Percentiles rank a stretch among this genome's conserved stretches.
Conservation (phyloP, 768 basidiomycete genomes). For the Lanmaoa pseudosensibilis region DNA sequence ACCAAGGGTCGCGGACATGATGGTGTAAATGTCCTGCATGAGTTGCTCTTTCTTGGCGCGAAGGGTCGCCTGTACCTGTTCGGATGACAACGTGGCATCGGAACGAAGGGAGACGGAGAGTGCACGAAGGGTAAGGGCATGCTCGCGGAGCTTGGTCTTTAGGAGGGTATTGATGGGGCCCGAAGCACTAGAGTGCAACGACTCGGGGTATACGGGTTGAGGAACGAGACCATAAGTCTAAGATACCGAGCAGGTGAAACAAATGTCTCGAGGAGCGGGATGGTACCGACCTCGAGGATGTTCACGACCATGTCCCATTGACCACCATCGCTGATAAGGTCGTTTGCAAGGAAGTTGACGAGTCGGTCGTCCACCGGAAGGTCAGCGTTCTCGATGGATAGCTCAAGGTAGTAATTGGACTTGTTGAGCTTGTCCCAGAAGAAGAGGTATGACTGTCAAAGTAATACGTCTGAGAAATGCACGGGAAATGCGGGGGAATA, state of each 20-base stretch:
- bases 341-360: constrained; percentile 69
- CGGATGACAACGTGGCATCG: constrained; percentile 43
- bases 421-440: constrained; percentile 98
- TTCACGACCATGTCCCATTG: constrained; percentile 93
- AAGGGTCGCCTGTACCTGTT: constrained; percentile 51
- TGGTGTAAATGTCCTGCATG: constrained; percentile 79
- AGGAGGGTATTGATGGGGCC: constrained; percentile 72
- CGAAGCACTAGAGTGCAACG: constrained; percentile 76
- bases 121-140: constrained; percentile 76
- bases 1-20: constrained; percentile 84
- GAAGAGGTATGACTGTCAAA: constrained; percentile 75
- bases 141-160: constrained; percentile 90
- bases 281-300: constrained; percentile 51
- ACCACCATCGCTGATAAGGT: constrained; percentile 87
- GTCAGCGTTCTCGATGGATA: constrained; percentile 78
- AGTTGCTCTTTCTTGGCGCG: constrained; percentile 84
- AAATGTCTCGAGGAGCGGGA: not conserved
- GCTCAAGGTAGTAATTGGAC: constrained; percentile 84
- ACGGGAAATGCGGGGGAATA: not conserved
- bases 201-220: constrained; percentile 80
- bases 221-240: constrained; percentile 87
- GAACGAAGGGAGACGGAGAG: constrained; percentile 55
- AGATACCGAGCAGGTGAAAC: constrained; percentile 31
- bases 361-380: constrained; percentile 81
- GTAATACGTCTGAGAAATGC: constrained; percentile 7